Conservation (phyloP, 495 filamentous ascomycete genomes). For the Opeltia flavorubescens region DNA sequence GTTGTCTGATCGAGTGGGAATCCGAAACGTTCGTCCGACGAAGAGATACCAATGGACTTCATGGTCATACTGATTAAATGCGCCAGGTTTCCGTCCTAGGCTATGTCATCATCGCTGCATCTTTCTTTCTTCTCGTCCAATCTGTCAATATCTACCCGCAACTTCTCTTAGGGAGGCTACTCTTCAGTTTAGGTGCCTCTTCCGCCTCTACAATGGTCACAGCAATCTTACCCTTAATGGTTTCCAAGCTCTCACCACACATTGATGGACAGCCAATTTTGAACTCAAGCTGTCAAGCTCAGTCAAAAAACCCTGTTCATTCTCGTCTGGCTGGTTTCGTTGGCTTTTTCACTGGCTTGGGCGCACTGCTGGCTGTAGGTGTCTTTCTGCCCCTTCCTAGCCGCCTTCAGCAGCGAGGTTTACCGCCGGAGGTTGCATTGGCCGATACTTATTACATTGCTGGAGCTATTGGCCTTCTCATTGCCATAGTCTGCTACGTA, state of each 20-base stretch:
- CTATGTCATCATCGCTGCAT: conserved; percentile 62
- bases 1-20: conserved; percentile 77
- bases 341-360: conserved; percentile 81
- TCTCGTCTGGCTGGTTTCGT: conserved; percentile 34
- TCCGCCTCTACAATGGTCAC: conserved; percentile 97
- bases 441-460: conserved; percentile 76
- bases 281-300: conserved; percentile 17
- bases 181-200: conserved; percentile 83
- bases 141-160: conserved; percentile 80
- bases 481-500: conserved; percentile 62
- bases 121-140: conserved; percentile 71
- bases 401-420: conserved; percentile 50
- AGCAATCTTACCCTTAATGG: conserved; percentile 79
- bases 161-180: conserved; percentile 66
- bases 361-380: conserved; percentile 67
- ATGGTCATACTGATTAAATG: conserved; percentile 1
- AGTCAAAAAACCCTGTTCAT: not conserved
- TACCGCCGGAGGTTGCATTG: conserved; percentile 54
- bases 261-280: not conserved
- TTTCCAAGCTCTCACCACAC: conserved; percentile 34
- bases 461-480: conserved; percentile 50
- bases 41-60: not conserved
- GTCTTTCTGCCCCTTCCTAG: conserved; percentile 81
- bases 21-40: conserved; percentile 39
- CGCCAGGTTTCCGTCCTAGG: conserved; percentile 57